phyloP scores from a whole-genome alignment of 1,139 yeast species.

The Debaryomyces singareniensis region DNA sequence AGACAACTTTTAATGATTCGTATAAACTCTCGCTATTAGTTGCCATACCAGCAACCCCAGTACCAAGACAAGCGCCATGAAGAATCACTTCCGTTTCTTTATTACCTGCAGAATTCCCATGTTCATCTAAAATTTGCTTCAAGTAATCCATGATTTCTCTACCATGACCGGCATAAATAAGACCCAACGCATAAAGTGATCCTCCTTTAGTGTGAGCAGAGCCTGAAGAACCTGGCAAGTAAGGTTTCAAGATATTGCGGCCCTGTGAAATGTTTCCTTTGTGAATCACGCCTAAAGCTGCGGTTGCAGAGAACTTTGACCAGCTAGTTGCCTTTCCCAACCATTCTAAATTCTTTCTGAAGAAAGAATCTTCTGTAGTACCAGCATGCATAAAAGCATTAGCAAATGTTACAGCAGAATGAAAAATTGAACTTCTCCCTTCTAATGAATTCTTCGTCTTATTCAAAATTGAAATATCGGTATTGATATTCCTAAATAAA shows the following conservation, averaged over 20 bases:
- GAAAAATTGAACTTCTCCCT: constrained; percentile 90
- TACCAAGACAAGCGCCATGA: constrained; percentile 95
- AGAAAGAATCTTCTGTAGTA: constrained; percentile 91
- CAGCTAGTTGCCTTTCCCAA: constrained; percentile 94
- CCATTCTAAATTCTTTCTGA: constrained; percentile 91
- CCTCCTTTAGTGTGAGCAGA: constrained; percentile 95
- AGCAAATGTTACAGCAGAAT: constrained; percentile 91
- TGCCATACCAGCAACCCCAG: constrained; percentile 97
- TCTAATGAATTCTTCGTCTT: constrained; percentile 78
- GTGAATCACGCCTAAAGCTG: constrained; percentile 96
- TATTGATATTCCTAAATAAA: constrained; percentile 77
- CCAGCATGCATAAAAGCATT: constrained; percentile 96
- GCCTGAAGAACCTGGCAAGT: constrained; percentile 77
- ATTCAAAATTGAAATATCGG: constrained; percentile 77
- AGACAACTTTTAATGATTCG: constrained; percentile 77
- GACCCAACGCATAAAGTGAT: constrained; percentile 85
- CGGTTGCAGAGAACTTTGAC: constrained; percentile 97
- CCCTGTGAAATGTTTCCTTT: constrained; percentile 94
- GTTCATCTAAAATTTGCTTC: constrained; percentile 65
- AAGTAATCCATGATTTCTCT: constrained; percentile 79
- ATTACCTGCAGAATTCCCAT: constrained; percentile 58
- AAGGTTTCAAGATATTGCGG: constrained; percentile 79
- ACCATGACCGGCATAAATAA: constrained; percentile 95
- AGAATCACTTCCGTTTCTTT: constrained; percentile 80
- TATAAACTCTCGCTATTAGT: constrained; percentile 68